Percentiles rank a stretch among this genome's conserved stretches.
Evolutionary conservation across 352 stramenopile species (phyloP).

Genomic region (Vaucheria bursata): DNA sequence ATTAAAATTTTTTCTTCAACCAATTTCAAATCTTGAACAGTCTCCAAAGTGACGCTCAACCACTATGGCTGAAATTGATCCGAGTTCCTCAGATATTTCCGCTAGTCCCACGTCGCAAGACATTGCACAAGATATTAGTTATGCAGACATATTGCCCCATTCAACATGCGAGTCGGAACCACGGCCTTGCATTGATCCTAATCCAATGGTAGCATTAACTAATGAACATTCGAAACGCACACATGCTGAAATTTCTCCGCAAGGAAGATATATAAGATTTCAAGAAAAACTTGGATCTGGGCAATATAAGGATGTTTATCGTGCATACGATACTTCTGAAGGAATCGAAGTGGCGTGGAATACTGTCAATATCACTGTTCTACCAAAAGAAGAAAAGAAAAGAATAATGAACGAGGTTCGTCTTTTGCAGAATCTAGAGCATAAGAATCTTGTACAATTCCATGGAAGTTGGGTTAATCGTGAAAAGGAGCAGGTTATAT

Average conservation of each 20-base stretch:
- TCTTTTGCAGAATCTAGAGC: conserved; percentile 88
- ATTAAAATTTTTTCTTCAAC: too few species aligned
- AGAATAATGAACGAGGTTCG: conserved; percentile 95
- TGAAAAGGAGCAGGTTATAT: conserved; percentile 95
- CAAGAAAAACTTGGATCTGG: conserved; percentile 49
- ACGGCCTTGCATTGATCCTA: too few species aligned
- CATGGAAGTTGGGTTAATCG: conserved; percentile 95
- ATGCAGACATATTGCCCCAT: too few species aligned
- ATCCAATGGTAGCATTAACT: too few species aligned
- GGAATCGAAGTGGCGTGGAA: conserved; percentile 99
- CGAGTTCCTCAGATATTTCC: too few species aligned
- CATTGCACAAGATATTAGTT: too few species aligned
- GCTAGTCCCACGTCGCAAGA: too few species aligned
- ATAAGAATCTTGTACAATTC: conserved; percentile 99
- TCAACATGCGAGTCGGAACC: too few species aligned
- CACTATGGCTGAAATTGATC: too few species aligned
- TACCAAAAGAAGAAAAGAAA: conserved; percentile 82
- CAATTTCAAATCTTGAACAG: too few species aligned
- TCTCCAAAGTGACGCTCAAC: too few species aligned
- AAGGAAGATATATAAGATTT: conserved; percentile 47
- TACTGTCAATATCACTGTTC: conserved; percentile 87
- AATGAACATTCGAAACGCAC: too few species aligned
- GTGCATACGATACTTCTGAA: conserved; percentile 94
- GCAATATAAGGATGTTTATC: conserved; percentile 78
- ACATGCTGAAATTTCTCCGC: conserved; percentile 43